phyloP scores from a whole-genome alignment of 1,284 basidiomycete species.

The Cryptococcus deneoformans region DNA sequence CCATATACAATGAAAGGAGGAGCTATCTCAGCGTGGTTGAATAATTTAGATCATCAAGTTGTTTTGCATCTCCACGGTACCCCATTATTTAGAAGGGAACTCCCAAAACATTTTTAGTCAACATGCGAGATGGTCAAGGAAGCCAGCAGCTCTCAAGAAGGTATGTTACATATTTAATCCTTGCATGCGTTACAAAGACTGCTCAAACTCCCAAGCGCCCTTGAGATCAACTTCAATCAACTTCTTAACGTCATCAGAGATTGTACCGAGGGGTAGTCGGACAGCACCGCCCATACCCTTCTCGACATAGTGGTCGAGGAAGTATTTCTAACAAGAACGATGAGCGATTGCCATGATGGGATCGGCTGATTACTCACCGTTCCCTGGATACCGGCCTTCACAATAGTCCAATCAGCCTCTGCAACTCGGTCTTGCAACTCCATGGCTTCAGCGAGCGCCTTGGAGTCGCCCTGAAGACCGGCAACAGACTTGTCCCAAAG shows the following conservation, averaged over 20 bases:
- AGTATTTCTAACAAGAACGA: constrained; percentile 54
- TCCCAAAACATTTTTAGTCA: too few relatives aligned
- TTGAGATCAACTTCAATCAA: constrained; percentile 53
- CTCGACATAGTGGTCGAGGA: constrained; percentile 65
- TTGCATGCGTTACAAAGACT: constrained; percentile 49
- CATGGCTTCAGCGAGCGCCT: constrained; percentile 64
- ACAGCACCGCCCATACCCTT: constrained; percentile 62
- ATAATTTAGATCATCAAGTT: too few relatives aligned
- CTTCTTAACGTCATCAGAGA: constrained; percentile 47
- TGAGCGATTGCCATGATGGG: neutral
- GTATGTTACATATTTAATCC: neutral
- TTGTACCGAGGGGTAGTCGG: constrained; percentile 58
- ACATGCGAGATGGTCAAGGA: too few relatives aligned
- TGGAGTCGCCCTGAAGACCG: constrained; percentile 52
- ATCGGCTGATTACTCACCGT: constrained; percentile 23
- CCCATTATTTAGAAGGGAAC: too few relatives aligned
- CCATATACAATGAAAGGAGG: too few relatives aligned
- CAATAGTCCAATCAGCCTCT: constrained; percentile 68
- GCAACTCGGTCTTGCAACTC: constrained; percentile 66
- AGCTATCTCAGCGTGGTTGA: too few relatives aligned
- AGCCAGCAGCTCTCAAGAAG: neutral
- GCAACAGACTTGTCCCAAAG: constrained; percentile 57
- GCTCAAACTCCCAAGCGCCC: constrained; percentile 64
- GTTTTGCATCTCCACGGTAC: too few relatives aligned
- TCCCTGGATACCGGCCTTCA: constrained; percentile 59